Evolutionary conservation across 176 grass and related monocot genomes (phyloP), one percentile per base, ranked within the genome.

Genomic region (Ensete glaucum): DNA sequence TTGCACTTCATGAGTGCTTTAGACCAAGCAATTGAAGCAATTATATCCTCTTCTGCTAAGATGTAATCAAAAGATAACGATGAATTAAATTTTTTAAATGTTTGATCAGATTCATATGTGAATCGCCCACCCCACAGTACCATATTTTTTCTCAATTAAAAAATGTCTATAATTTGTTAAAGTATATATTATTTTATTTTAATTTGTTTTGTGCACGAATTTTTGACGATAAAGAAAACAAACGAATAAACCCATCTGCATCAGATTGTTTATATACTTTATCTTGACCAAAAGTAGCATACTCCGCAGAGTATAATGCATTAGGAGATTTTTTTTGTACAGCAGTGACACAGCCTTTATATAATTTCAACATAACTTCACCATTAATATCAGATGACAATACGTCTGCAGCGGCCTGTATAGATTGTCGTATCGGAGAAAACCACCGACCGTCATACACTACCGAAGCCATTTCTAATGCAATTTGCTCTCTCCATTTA

Each of bases 381-480:
- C 92, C 92, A 0, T 86, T 96, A 7, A 85, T 96, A 0, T 67
- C 89, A 0, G 82, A 24, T 0, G 78, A 85, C 56, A 89, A 79
- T 0, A 79, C 81, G 48, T 96, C 82, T 84, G 87, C 88, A 75
- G 92, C 89, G 0, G 80, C 67, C 1, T 92, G 87, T 0, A 92
- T 82, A 72, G 89, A 82, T 64, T 86, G 63, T 0, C 92, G 85
- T 11, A 89, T 82, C 0, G 87, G 83, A 56, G 89, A 84, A 1
- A 92, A 96, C 92, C 92, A 96, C 25, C 81, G 84, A 20, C 92
- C 92, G 0, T 84, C 87, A 0, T 96, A 96, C 59, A 96, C 92
- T 4, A 96, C 75, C 60, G 89, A 89, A 0, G 92, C 92, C 0
- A 92, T 92, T 68, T 87, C 89, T 78, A 92, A 83, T 0, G 92